Evolutionary conservation across 306 rosid genomes (phyloP).

Genomic region (Sphenostylis stenocarpa): DNA sequence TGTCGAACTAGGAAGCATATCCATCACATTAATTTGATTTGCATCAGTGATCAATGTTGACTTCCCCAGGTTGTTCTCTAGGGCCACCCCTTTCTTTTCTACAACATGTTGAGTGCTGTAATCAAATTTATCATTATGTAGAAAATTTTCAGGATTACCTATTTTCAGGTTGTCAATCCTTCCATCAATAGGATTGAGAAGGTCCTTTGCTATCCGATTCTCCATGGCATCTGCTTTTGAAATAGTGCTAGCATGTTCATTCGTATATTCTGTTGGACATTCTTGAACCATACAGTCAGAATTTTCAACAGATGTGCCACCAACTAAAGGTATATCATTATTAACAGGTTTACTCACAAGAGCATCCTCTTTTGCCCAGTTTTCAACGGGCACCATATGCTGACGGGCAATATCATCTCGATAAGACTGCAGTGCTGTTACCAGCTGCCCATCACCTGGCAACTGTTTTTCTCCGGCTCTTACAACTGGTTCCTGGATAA

Average conservation of each 20-base stretch:
- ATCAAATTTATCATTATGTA: conserved; percentile 46
- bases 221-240: conserved; percentile 50
- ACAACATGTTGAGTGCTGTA: conserved; percentile 39
- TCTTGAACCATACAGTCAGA: conserved; percentile 47
- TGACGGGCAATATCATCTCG: conserved; percentile 48
- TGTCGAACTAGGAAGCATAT: conserved; percentile 41
- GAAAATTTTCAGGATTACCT: conserved; percentile 48
- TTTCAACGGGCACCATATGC: conserved; percentile 41
- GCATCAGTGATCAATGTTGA: conserved; percentile 40
- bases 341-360: conserved; percentile 40
- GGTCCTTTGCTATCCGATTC: conserved; percentile 48
- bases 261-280: conserved; percentile 48
- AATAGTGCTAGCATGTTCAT: conserved; percentile 37
- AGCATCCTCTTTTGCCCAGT: conserved; percentile 47
- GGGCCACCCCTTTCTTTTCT: conserved; percentile 43
- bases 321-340: conserved; percentile 40
- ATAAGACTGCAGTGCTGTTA: conserved; percentile 33
- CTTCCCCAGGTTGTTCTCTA: conserved; percentile 42
- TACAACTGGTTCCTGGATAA: conserved; percentile 43
- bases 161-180: conserved; percentile 46
- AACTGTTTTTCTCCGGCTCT: conserved; percentile 52
- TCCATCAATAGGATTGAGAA: conserved; percentile 58
- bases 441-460: conserved; percentile 44
- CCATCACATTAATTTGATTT: conserved; percentile 40
- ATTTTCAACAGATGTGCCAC: conserved; percentile 44